phyloP scores from a whole-genome alignment of 208 protist species.

The Naegleria lovaniensis region DNA sequence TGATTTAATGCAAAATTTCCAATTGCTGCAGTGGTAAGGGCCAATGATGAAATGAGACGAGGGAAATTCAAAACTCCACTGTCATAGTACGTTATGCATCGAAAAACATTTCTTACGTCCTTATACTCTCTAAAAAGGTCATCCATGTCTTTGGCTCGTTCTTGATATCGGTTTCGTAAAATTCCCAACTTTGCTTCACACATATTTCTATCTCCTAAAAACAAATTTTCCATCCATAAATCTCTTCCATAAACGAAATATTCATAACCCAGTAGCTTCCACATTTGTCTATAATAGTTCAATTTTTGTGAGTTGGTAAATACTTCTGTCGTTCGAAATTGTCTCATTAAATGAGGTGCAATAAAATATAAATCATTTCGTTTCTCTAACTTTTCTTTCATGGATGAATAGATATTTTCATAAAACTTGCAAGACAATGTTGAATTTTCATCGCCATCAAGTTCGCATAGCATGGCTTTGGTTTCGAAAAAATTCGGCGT shows the following conservation, averaged over 20 bases:
- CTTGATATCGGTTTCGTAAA: neutral
- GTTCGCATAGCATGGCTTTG: neutral
- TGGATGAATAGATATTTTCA: neutral
- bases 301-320: neutral
- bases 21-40: neutral
- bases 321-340: neutral
- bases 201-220: neutral
- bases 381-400: neutral
- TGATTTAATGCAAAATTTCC: neutral
- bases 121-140: neutral
- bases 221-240: neutral
- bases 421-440: neutral
- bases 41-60: neutral
- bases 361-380: neutral
- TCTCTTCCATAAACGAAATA: neutral
- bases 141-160: neutral
- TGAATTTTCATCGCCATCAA: neutral
- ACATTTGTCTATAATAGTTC: neutral
- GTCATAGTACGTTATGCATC: neutral
- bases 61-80: neutral
- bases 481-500: neutral
- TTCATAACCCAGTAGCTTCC: neutral
- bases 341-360: neutral
- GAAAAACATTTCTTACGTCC: neutral
- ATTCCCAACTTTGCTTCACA: neutral